Evolutionary conservation across 1,139 yeast genomes (phyloP), one percentile per base, ranked within the genome.

Genomic region (Geotrichum phurueaensis): DNA sequence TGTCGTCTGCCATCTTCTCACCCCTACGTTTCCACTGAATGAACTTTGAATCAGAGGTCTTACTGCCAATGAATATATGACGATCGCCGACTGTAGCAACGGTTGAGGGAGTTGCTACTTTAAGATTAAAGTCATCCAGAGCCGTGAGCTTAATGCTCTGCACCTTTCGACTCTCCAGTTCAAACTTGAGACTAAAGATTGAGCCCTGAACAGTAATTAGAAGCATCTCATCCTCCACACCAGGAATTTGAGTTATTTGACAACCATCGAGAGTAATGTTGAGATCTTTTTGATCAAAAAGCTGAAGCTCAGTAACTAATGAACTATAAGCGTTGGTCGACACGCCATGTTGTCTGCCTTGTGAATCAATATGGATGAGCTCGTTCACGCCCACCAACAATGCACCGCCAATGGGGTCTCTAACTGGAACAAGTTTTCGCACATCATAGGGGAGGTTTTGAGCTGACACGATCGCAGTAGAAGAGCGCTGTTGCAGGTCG

Each of bases 381-480:
- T 87, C 90, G 70, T 92, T 91, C 36, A 87, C 81, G 1, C 97
- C 97, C 9, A 89, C 61, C 23, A 91, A 72, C 18, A 91, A 75
- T 53, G 86, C 78, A 0, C 96, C 96, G 63, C 87, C 88, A 54
- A 88, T 75, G 0, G 95, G 94, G 1, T 77, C 75, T 0, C 84
- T 80, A 48, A 90, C 77, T 0, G 96, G 86, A 7, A 87, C 72
- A 6, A 90, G 73, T 39, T 81, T 76, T 65, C 84, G 86, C 12
- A 87, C 72, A 69, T 90, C 97, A 73, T 84, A 89, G 0, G 97
- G 96, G 54, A 92, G 77, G 55, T 81, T 80, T 31, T 81, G 81
- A 12, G 86, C 77, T 57, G 84, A 84, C 63, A 86, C 77, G 50
- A 89, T 86, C 0, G 89, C 79, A 0, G 91, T 85, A 0, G 92